A percentile compares a stretch with the other conserved stretches of the same genome.
Conservation (phyloP, 495 filamentous ascomycete species). For the Aspergillus cristatus region DNA sequence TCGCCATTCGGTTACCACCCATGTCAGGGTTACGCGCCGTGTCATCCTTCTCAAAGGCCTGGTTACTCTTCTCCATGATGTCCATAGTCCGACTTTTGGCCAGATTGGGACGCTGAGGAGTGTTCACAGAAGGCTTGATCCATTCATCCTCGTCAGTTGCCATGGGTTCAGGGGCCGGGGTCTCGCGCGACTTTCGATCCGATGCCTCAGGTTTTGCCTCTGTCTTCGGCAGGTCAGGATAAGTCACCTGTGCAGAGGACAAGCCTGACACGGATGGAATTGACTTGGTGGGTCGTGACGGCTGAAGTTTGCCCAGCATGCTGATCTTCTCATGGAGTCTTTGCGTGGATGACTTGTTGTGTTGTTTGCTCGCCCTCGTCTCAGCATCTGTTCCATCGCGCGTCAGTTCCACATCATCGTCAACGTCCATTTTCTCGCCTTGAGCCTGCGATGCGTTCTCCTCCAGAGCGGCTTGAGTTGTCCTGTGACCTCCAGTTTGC, state of each 20-base stretch:
- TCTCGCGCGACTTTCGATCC: constrained; percentile 18
- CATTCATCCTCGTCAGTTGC: constrained; percentile 72
- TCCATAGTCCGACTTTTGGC: constrained; percentile 51
- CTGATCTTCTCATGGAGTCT: constrained; percentile 86
- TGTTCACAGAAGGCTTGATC: constrained; percentile 58
- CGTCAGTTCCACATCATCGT: constrained; percentile 37
- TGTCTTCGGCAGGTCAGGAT: constrained; percentile 48
- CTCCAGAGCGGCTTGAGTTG: constrained; percentile 20
- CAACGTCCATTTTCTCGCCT: constrained; percentile 49
- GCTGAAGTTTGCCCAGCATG: constrained; percentile 76
- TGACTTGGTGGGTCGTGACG: constrained; percentile 61
- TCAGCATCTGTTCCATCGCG: constrained; percentile 26
- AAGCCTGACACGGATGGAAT: constrained; percentile 42
- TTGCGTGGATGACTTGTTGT: constrained; percentile 88
- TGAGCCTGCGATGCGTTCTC: constrained; percentile 36
- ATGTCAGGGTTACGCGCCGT: not conserved
- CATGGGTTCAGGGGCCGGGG: constrained; percentile 12
- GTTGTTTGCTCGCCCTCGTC: constrained; percentile 40
- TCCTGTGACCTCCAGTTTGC: constrained; percentile 33
- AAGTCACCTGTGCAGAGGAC: constrained; percentile 33
- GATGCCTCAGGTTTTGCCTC: constrained; percentile 22
- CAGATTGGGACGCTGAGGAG: constrained; percentile 36
- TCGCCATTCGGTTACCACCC: constrained; percentile 1
- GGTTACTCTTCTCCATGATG: constrained; percentile 45
- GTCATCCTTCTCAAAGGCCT: constrained; percentile 7